Conservation (phyloP, 140 eudicot species). For the Erigeron philadelphicus region DNA sequence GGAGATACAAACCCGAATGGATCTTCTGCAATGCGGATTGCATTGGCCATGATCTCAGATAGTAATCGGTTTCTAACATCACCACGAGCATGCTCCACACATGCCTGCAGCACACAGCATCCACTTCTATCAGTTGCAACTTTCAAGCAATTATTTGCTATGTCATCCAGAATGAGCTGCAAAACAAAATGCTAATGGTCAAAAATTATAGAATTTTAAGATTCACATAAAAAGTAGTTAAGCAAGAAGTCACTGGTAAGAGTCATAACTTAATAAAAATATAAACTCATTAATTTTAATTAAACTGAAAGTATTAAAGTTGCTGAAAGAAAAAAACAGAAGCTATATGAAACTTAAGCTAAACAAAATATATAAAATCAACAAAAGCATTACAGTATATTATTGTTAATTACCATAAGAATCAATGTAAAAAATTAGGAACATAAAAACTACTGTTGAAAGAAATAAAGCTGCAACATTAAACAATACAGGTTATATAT, state of each 20-base stretch:
- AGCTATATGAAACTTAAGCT: too few species aligned
- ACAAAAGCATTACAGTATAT: too few species aligned
- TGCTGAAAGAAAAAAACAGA: too few species aligned
- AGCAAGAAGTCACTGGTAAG: neutral
- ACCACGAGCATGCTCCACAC: conserved; percentile 45
- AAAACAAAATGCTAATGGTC: conserved; percentile 5
- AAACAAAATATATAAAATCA: too few species aligned
- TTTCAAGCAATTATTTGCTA: conserved; percentile 46
- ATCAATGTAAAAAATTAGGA: too few species aligned
- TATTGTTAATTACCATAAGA: too few species aligned
- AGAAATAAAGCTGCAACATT: too few species aligned
- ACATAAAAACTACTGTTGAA: too few species aligned
- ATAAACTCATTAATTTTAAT: neutral
- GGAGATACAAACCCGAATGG: conserved; percentile 57
- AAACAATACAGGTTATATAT: too few species aligned
- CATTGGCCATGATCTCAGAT: conserved; percentile 38
- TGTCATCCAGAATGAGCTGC: conserved; percentile 49
- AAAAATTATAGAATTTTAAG: neutral
- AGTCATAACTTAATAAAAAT: neutral
- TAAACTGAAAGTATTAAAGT: neutral
- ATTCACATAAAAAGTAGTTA: neutral
- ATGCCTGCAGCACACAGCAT: conserved; percentile 65
- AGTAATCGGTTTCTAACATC: conserved; percentile 36
- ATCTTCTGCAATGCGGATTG: conserved; percentile 57
- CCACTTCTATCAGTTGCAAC: conserved; percentile 64